Evolutionary conservation across 306 rosid genomes (phyloP).

Genomic region (Corylus heterophylla): DNA sequence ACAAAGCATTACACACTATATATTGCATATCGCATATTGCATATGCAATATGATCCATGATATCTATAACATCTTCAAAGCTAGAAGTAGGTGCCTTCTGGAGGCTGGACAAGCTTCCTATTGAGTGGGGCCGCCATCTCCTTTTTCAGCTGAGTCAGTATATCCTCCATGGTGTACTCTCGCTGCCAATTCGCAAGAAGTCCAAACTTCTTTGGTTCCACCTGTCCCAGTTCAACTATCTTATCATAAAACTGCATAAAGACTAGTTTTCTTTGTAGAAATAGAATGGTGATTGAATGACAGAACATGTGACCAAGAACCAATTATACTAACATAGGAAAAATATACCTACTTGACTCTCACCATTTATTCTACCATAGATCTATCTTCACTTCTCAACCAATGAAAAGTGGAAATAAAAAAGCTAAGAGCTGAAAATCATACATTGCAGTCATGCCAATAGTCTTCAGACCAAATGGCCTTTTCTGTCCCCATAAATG

Average conservation of each 20-base stretch:
- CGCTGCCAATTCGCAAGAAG: conserved; percentile 96
- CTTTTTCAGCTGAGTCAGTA: conserved; percentile 98
- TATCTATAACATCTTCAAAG: conserved; percentile 40
- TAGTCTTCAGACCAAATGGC: not conserved
- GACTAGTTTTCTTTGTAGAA: not conserved
- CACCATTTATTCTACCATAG: not conserved
- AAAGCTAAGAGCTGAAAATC: not conserved
- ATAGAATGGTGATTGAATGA: not conserved
- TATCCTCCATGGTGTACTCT: conserved; percentile 98
- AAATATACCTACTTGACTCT: not conserved
- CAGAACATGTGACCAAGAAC: not conserved
- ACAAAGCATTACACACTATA: conserved; percentile 75
- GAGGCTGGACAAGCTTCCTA: conserved; percentile 99
- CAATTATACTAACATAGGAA: not conserved
- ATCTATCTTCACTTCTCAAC: not conserved
- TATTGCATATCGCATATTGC: conserved; percentile 47
- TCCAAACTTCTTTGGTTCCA: conserved; percentile 90
- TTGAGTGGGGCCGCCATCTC: conserved; percentile 95
- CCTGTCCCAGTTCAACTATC: conserved; percentile 53
- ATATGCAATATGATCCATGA: conserved; percentile 54
- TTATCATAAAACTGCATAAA: not conserved
- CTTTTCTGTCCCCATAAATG: not conserved
- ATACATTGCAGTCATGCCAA: not conserved
- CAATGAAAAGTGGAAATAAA: not conserved
- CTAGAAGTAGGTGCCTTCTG: conserved; percentile 98